Base-by-base conservation (phyloP, 1,139 yeast genomes). In the Saccharomyces pastorianus region DNA sequence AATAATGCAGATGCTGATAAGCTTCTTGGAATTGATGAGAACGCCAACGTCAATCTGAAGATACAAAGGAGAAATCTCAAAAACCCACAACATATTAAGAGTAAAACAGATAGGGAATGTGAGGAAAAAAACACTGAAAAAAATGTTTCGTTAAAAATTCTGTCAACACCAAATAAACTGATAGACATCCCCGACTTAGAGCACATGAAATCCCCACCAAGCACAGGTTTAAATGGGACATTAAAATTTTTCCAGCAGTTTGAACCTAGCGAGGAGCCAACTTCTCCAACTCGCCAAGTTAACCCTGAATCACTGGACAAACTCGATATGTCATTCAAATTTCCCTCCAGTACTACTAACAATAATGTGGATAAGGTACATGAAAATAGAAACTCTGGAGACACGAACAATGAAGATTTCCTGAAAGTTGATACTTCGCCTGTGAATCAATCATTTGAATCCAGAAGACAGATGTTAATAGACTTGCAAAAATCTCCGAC, bases 11-110 rank as follows among this genome's bases (percentile, higher is more conserved):
- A 52, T 13, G 51, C 64, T 7, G 69, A 66, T 53, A 51, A 55
- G 14, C 51, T 61, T 20, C 55, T 68, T n/a, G 71, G 71, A 1
- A 61, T 68, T 17, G 71, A 68, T 56, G 52, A 57, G 8, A 62
- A 64, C 29, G 71, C 69, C 8, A 67, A 67, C 51, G 71, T 67
- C 20, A 64, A 64, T 53, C 52, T 68, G 20, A 68, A 65, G 52
- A 41, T 60, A 42, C 71, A 68, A 51, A 63, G 59, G n/a, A 61
- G 58, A 51, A 68, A 67, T 50, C 48, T 68, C 9, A 58, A 59
- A 34, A 58, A 42, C 25, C 28, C 42, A 14, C 41, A 34, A 7
- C 32, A 25, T 25, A 48, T 20, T 4, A 20, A 46, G 31, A n/a
- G 48, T 11, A 26, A 41, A 14, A 20, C 14, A 49, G 26, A 17